phyloP scores from a whole-genome alignment of 768 basidiomycete species.

The Termitomyces heimii region DNA sequence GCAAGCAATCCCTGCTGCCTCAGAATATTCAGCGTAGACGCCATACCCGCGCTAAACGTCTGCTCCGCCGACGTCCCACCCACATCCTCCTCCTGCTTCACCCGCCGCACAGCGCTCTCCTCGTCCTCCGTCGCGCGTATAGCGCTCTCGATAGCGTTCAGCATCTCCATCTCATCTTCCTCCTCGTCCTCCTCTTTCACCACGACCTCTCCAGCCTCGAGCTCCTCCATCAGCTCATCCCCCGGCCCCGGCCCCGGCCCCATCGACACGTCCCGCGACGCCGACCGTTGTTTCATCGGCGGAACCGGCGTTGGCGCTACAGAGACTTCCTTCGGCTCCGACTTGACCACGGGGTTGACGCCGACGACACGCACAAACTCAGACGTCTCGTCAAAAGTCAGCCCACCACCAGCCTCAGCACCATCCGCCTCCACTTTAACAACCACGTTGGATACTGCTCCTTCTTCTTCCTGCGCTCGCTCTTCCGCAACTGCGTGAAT shows the following conservation, averaged over 20 bases:
- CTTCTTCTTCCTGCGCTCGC: slow-evolving; percentile 47
- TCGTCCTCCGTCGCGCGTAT: slow-evolving; percentile 60
- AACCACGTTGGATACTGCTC: slow-evolving; percentile 32
- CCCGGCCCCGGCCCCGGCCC: too few species aligned
- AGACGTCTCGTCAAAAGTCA: slow-evolving; percentile 94
- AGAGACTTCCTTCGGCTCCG: slow-evolving; percentile 35
- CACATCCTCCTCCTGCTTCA: slow-evolving; percentile 20
- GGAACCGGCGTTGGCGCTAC: slow-evolving; percentile 15
- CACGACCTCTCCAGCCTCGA: slow-evolving; percentile 77
- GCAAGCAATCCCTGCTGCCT: slow-evolving; percentile 89
- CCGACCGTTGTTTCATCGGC: slow-evolving; percentile 27
- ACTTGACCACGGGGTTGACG: slow-evolving; percentile 51
- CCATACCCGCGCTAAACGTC: slow-evolving; percentile 79
- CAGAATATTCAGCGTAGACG: slow-evolving; percentile 82
- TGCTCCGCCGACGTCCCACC: slow-evolving; percentile 73
- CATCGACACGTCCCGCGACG: slow-evolving; percentile 51
- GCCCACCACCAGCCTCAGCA: slow-evolving; percentile 44
- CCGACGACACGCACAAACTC: slow-evolving; percentile 90
- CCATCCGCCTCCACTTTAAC: slow-evolving; percentile 31
- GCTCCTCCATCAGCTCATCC: slow-evolving; percentile 63
- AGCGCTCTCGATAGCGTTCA: slow-evolving; percentile 70
- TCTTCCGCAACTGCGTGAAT: slow-evolving; percentile 54
- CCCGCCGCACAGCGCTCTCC: slow-evolving; percentile 27
- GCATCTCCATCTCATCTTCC: slow-evolving; percentile 64
- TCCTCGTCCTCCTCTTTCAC: slow-evolving; percentile 78